Conservation (phyloP, 169 alveolate genomes). For the Plasmodium malariae region DNA sequence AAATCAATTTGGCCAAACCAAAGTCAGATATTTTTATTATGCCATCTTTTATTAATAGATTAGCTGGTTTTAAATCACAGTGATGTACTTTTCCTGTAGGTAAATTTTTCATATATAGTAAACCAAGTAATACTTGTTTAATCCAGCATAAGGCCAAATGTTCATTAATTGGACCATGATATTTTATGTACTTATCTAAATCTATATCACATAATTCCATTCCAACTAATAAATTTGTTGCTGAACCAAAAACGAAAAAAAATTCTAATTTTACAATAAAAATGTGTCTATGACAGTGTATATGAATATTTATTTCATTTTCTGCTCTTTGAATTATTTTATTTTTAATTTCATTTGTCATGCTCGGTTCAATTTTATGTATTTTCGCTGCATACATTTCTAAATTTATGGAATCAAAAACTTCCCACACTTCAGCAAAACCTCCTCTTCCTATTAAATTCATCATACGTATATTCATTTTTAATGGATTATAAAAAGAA, state of each 20-base stretch:
- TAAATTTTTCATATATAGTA: conserved; percentile 86
- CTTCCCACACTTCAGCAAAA: conserved; percentile 95
- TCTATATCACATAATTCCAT: conserved; percentile 86
- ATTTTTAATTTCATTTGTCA: conserved; percentile 88
- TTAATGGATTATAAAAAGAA: conserved; percentile 85
- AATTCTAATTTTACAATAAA: conserved; percentile 93
- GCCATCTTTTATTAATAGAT: conserved; percentile 90
- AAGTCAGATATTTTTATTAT: conserved; percentile 91
- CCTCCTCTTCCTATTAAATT: conserved; percentile 94
- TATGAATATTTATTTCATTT: conserved; percentile 91
- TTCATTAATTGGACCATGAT: conserved; percentile 91
- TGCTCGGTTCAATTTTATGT: conserved; percentile 89
- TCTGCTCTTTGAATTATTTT: conserved; percentile 91
- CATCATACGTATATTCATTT: conserved; percentile 85
- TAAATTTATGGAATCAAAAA: conserved; percentile 90
- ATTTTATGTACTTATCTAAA: conserved; percentile 90
- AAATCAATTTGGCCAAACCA: conserved; percentile 89
- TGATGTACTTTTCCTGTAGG: conserved; percentile 91
- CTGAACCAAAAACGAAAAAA: conserved; percentile 90
- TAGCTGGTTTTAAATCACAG: conserved; percentile 92
- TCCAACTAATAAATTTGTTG: conserved; percentile 68
- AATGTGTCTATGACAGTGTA: conserved; percentile 89
- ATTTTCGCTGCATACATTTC: conserved; percentile 92
- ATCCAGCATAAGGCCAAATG: conserved; percentile 91
- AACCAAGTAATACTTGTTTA: conserved; percentile 90